Percentiles rank a stretch among this genome's conserved stretches.
Evolutionary conservation across 495 filamentous ascomycete genomes (phyloP).

Genomic region (Podospora appendiculata): DNA sequence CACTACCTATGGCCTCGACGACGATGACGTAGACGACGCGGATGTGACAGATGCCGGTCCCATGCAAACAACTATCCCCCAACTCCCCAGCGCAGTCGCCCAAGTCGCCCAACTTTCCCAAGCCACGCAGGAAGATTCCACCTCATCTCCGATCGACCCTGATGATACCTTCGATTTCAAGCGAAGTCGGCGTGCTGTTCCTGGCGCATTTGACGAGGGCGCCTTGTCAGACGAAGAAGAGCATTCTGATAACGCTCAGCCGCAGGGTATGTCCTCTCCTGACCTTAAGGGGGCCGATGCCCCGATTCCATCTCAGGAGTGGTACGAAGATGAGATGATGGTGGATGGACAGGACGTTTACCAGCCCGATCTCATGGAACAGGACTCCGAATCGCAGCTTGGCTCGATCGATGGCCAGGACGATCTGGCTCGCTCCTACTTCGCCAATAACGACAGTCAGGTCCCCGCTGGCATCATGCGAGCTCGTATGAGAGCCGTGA

Average conservation of each 20-base stretch:
- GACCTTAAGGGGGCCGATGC: slow-evolving; percentile 71
- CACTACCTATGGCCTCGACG: slow-evolving; percentile 89
- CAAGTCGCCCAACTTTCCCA: not conserved
- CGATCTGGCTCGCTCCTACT: slow-evolving; percentile 24
- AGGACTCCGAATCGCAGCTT: slow-evolving; percentile 19
- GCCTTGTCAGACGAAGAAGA: slow-evolving; percentile 42
- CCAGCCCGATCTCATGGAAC: slow-evolving; percentile 23
- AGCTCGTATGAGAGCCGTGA: slow-evolving; percentile 47
- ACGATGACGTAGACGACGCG: slow-evolving; percentile 65
- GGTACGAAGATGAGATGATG: slow-evolving; percentile 50
- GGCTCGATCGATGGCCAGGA: slow-evolving; percentile 38
- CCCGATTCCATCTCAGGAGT: slow-evolving; percentile 57
- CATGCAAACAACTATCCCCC: not conserved
- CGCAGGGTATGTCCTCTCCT: slow-evolving; percentile 85
- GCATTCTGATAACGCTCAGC: slow-evolving; percentile 26
- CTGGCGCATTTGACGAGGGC: slow-evolving; percentile 67
- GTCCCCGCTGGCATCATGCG: slow-evolving; percentile 47
- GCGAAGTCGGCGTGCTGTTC: slow-evolving; percentile 56
- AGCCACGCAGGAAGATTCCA: slow-evolving; percentile 13
- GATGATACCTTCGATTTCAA: slow-evolving; percentile 82
- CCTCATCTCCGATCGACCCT: slow-evolving; percentile 39
- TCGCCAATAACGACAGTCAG: slow-evolving; percentile 28
- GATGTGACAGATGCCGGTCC: slow-evolving; percentile 54
- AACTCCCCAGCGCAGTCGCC: too few relatives aligned
- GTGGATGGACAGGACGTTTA: slow-evolving; percentile 58